phyloP scores from a whole-genome alignment of 169 alveolate genomes.

The Cryptosporidium andersoni region DNA sequence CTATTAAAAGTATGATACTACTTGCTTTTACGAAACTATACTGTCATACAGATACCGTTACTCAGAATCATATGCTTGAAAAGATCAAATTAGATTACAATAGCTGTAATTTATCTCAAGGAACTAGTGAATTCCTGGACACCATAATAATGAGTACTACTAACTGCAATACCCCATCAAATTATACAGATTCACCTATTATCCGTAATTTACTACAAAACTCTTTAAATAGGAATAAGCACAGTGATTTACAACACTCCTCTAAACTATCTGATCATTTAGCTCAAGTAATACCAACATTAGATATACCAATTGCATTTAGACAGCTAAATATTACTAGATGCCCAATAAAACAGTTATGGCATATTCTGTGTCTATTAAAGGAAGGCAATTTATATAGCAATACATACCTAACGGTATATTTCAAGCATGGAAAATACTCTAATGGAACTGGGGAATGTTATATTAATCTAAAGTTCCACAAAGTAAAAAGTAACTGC shows the following conservation, averaged over 20 bases:
- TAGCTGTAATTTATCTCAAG: conserved; percentile 31
- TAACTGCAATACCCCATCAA: conserved; percentile 22
- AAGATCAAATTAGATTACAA: conserved; percentile 23
- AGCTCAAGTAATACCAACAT: neutral
- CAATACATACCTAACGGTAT: conserved; percentile 5
- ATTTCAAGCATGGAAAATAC: conserved; percentile 27
- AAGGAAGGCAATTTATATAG: conserved; percentile 42
- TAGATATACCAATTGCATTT: neutral
- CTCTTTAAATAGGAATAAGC: too few species aligned
- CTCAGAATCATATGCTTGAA: conserved; percentile 53
- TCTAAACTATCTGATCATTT: neutral
- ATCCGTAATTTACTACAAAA: neutral
- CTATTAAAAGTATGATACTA: conserved; percentile 35
- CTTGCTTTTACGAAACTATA: conserved; percentile 61
- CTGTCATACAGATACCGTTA: conserved; percentile 20
- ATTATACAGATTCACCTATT: neutral
- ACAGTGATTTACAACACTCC: too few species aligned
- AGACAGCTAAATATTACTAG: neutral
- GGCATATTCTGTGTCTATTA: conserved; percentile 35
- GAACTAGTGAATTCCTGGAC: conserved; percentile 16
- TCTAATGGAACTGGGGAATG: conserved; percentile 36
- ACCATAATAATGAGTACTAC: conserved; percentile 17
- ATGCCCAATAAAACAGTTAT: neutral
- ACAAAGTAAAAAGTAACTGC: conserved; percentile 6
- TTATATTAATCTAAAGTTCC: conserved; percentile 2